Percentiles rank a stretch among this genome's conserved stretches.
Evolutionary conservation across 306 rosid species (phyloP).

Genomic region (Cicer arietinum): DNA sequence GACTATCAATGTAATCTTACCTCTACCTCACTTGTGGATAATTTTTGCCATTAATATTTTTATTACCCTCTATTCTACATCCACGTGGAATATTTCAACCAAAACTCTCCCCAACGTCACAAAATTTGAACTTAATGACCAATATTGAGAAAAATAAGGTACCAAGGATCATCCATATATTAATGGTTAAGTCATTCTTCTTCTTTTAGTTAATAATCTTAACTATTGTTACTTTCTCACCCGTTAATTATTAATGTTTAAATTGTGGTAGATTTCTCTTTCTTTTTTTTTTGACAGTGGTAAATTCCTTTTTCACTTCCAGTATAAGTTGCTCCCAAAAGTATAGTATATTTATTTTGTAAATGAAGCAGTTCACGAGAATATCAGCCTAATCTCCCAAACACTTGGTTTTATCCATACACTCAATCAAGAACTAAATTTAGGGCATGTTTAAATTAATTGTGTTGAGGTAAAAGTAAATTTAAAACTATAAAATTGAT

Average conservation of each 20-base stretch:
- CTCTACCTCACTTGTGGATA: constrained; percentile 7
- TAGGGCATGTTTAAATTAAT: too few species aligned
- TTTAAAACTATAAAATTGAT: too few species aligned
- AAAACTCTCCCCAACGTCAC: background rate
- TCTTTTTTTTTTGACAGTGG: too few species aligned
- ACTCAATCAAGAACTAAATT: too few species aligned
- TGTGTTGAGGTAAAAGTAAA: too few species aligned
- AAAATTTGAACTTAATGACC: background rate
- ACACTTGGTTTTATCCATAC: too few species aligned
- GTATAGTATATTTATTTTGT: background rate
- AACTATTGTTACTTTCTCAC: too few species aligned
- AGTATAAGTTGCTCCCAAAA: background rate
- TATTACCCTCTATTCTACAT: background rate
- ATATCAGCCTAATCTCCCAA: background rate
- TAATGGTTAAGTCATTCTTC: too few species aligned
- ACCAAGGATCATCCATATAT: background rate
- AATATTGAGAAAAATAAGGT: background rate
- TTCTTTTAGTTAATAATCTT: too few species aligned
- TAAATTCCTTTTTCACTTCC: background rate
- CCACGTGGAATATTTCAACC: constrained; percentile 39
- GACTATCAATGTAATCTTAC: background rate
- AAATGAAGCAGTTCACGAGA: background rate
- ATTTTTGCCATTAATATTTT: background rate
- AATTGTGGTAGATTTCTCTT: too few species aligned
- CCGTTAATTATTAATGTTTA: too few species aligned